Evolutionary conservation across 2,329 filamentous ascomycete species (phyloP).

Genomic region (Beauveria varroae): DNA sequence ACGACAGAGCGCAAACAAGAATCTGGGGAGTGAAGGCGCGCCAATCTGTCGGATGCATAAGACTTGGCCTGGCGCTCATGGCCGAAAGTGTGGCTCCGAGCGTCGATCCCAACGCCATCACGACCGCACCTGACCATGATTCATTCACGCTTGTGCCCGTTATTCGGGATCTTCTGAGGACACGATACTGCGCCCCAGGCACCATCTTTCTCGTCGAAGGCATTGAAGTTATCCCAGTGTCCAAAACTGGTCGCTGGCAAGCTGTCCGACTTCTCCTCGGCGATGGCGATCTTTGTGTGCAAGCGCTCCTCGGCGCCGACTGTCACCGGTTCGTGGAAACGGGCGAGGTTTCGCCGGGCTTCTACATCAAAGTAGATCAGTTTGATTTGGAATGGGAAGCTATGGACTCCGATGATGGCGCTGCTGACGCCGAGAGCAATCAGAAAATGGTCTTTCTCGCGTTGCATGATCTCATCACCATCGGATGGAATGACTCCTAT

Average conservation of each 20-base stretch:
- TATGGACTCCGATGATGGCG: conserved; percentile 7
- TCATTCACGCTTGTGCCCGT: conserved; percentile 29
- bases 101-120: conserved; percentile 22
- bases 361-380: conserved; percentile 39
- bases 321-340: conserved; percentile 41
- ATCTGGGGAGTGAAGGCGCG: too few relatives aligned
- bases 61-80: conserved; percentile 12
- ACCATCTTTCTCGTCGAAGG: conserved; percentile 44
- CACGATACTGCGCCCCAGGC: conserved; percentile 37
- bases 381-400: conserved; percentile 29
- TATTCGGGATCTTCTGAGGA: conserved; percentile 41
- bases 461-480: conserved; percentile 34
- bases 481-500: conserved; percentile 42
- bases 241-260: conserved; percentile 31
- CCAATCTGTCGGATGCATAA: neutral
- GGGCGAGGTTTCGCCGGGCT: conserved; percentile 38
- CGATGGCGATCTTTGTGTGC: conserved; percentile 47
- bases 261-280: conserved; percentile 41
- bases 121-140: conserved; percentile 16
- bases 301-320: conserved; percentile 38
- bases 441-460: conserved; percentile 36
- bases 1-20: neutral
- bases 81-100: conserved; percentile 12
- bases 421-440: neutral
- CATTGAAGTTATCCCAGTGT: conserved; percentile 30